Base-by-base conservation (phyloP, 768 basidiomycete genomes). In the Psilocybe sp. region DNA sequence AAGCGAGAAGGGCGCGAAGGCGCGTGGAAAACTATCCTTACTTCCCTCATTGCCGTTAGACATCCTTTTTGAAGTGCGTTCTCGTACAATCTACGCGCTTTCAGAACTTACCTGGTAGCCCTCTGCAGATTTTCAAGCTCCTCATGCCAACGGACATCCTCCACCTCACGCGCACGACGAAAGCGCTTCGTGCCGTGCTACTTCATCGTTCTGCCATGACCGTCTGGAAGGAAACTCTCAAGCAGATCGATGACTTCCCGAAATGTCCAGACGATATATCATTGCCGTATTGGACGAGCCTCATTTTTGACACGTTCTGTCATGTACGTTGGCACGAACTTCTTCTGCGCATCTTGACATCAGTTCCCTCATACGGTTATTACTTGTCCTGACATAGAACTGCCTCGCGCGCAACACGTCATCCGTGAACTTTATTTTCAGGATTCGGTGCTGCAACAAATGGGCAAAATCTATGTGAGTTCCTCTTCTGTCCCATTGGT, bases 31-130 rank as follows among this genome's bases (percentile, higher is more conserved):
- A 31, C 33, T 59, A 15, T 42, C 37, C 5, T 38, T 53, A 31
- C 36, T 54, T n/a, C 53, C 56, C 34, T 49, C 46, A 12, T 38
- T 68, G 53, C 65, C 66, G 7, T 43, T 66, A 13, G 66, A 68
- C 37, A 58, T 65, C 23, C 44, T 66, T 19, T 60, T 63, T 13
- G 66, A 68, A 57, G 66, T 64, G 18, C 2, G 54, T 37, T 37
- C 7, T 4, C 23, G 23, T 28, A 28, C 7, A 2, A 13, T 47
- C 34, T 33, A 34, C 19, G n/a, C n/a, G 1, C 8, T 14, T 13
- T 4, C 43, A 11, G 13, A 23, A 2, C 6, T 16, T 34, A 38
- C 20, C 8, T 8, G 39, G 5, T 40, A 9, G 28, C 39, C 7
- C 33, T 14, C 11, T 15, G 39, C 28, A 66, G 64, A 56, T 62